Evolutionary conservation across 352 stramenopile species (phyloP), one percentile per base, ranked within the genome.

Genomic region (Lagenidium giganteum): DNA sequence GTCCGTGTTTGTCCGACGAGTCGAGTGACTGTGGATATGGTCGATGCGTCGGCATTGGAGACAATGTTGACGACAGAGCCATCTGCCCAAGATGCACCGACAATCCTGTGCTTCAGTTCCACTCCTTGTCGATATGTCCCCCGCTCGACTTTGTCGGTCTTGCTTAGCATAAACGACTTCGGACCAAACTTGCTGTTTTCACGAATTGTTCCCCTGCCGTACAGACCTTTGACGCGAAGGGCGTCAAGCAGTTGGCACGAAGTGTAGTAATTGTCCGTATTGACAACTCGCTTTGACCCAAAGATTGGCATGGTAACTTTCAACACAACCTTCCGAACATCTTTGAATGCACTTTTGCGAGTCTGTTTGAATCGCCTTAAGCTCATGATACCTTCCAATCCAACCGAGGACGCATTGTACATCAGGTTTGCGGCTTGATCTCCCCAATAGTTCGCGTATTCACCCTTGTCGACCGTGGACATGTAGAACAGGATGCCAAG

Each of bases 211-310:
- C 53, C 54, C 27, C 50, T 23, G 11, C 38, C 48, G 14, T 59
- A 64, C 1, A 67, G n/a, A 0, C 47, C 54, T 13, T 59, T 57
- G 3, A 58, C 9, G 18, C 54, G 46, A 9, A 72, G 17, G 3
- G 35, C 40, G 3, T 43, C 22, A 1, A 68, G 39, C 2, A 68
- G 25, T 21, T 60, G 42, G 14, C 65, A 47, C 3, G 53, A 66
- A 2, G 44, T 72, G 37, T 68, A 72, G 48, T 53, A 72, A 39
- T 66, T 68, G 35, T 68, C 62, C 1, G 38, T 44, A 27, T 65
- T 66, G 18, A 72, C 35, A 4, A 72, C 32, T 0, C 62, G 46
- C 2, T 41, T 45, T 0, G 45, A 52, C 16, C 38, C 11, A 31
- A 56, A 53, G 12, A 60, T 47, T 7, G 52, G 52, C 9, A 33